Conservation (phyloP, 768 basidiomycete genomes). For the Pleurotus djamor region DNA sequence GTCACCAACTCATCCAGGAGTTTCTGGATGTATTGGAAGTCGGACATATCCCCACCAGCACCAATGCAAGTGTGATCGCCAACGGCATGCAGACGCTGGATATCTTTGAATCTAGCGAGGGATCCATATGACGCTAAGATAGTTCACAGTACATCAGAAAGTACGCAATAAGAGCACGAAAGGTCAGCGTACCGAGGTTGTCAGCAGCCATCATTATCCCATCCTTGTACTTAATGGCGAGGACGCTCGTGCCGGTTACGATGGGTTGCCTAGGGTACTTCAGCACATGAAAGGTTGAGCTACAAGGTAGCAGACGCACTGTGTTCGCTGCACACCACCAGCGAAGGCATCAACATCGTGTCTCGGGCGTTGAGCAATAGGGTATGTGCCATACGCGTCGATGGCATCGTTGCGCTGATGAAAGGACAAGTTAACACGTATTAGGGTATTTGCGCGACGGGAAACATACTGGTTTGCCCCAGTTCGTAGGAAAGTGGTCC, state of each 20-base stretch:
- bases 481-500: slow-evolving; percentile 86
- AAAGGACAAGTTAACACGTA: neutral
- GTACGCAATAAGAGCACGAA: neutral
- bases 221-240: slow-evolving; percentile 93
- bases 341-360: slow-evolving; percentile 55
- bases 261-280: slow-evolving; percentile 70
- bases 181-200: slow-evolving; percentile 71
- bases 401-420: slow-evolving; percentile 68
- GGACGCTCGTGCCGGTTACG: slow-evolving; percentile 95
- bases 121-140: slow-evolving; percentile 92
- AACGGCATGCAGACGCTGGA: slow-evolving; percentile 84
- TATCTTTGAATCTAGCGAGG: slow-evolving; percentile 93
- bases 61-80: slow-evolving; percentile 86
- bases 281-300: neutral
- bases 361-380: slow-evolving; percentile 59
- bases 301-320: slow-evolving; percentile 40
- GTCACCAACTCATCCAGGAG: slow-evolving; percentile 75
- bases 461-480: slow-evolving; percentile 71
- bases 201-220: slow-evolving; percentile 99
- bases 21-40: slow-evolving; percentile 91
- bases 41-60: slow-evolving; percentile 95
- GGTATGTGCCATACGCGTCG: slow-evolving; percentile 78
- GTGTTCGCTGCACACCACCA: slow-evolving; percentile 75
- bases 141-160: neutral
- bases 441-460: neutral